Evolutionary conservation across 805 yeast genomes (phyloP).

Genomic region (Candida parachauliodes): DNA sequence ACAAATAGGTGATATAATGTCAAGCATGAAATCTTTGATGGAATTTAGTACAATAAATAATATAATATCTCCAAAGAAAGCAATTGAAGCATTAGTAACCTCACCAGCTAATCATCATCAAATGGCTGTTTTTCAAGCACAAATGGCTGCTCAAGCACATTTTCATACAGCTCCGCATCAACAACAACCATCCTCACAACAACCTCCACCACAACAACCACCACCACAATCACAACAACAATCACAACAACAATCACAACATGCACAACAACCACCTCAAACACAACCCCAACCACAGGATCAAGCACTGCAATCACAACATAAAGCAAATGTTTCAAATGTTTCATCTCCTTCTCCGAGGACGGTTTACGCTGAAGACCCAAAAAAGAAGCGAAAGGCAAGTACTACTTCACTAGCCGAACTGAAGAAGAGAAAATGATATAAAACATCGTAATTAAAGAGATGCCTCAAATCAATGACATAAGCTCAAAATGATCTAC

Average conservation of each 20-base stretch:
- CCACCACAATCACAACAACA: conserved; percentile 7
- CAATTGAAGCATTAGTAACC: conserved; percentile 43
- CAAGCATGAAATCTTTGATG: conserved; percentile 65
- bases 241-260: neutral
- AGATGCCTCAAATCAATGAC: no score
- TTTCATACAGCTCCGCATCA: conserved; percentile 8
- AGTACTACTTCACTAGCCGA: conserved; percentile 10
- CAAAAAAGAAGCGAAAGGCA: conserved; percentile 14
- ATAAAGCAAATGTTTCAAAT: neutral
- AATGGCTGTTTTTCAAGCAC: conserved; percentile 10
- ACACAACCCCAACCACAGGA: conserved; percentile 5
- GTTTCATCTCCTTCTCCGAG: conserved; percentile 13
- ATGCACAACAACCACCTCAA: conserved; percentile 6
- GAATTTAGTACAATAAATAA: conserved; percentile 47
- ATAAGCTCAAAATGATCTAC: no score
- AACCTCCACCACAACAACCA: conserved; percentile 8
- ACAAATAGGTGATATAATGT: conserved; percentile 78
- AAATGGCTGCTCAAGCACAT: conserved; percentile 6
- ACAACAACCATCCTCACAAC: conserved; percentile 4
- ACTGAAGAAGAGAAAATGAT: conserved; percentile 12
- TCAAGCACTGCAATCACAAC: conserved; percentile 6
- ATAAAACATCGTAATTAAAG: no score
- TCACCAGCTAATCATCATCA: conserved; percentile 20
- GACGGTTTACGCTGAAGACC: conserved; percentile 13
- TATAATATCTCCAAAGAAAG: conserved; percentile 51